Percentiles rank a stretch among this genome's conserved stretches.
phyloP scores from a whole-genome alignment of 345 rosid species.

The Populus tremula region DNA sequence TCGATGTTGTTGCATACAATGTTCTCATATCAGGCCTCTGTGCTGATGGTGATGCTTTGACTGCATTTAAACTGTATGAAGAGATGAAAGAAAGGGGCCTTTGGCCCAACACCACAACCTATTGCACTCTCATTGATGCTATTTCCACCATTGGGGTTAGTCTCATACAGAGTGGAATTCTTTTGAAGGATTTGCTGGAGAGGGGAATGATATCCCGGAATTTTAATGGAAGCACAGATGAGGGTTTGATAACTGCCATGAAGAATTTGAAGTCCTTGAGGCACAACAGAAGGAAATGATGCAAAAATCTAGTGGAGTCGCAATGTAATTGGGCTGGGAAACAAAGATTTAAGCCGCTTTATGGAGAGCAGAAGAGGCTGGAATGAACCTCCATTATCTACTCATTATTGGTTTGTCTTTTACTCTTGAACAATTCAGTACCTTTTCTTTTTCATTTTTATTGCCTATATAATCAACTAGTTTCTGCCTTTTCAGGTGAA shows the following conservation, averaged over 20 bases:
- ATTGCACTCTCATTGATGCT: slow-evolving; percentile 50
- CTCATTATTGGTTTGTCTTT: slow-evolving; percentile 4
- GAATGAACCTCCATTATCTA: neutral
- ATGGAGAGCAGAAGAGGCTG: neutral
- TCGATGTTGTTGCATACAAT: slow-evolving; percentile 68
- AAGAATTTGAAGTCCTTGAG: slow-evolving; percentile 44
- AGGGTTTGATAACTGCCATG: slow-evolving; percentile 44
- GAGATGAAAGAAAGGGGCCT: slow-evolving; percentile 67
- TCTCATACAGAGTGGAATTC: slow-evolving; percentile 32
- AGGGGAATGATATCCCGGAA: slow-evolving; percentile 52
- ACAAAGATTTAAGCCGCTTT: neutral
- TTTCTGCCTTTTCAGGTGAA: slow-evolving; percentile 7
- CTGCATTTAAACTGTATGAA: slow-evolving; percentile 60
- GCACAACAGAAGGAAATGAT: slow-evolving; percentile 32
- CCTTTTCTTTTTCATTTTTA: neutral
- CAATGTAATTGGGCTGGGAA: neutral
- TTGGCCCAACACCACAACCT: slow-evolving; percentile 67
- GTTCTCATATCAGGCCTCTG: slow-evolving; percentile 73
- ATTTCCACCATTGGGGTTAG: slow-evolving; percentile 29
- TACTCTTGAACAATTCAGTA: slow-evolving; percentile 2
- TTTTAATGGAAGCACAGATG: slow-evolving; percentile 29
- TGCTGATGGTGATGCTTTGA: slow-evolving; percentile 43
- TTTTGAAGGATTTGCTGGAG: slow-evolving; percentile 56
- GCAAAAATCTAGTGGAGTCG: slow-evolving; percentile 11
- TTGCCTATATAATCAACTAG: neutral